Evolutionary conservation across 306 rosid genomes (phyloP).

Genomic region (Glycine soja): DNA sequence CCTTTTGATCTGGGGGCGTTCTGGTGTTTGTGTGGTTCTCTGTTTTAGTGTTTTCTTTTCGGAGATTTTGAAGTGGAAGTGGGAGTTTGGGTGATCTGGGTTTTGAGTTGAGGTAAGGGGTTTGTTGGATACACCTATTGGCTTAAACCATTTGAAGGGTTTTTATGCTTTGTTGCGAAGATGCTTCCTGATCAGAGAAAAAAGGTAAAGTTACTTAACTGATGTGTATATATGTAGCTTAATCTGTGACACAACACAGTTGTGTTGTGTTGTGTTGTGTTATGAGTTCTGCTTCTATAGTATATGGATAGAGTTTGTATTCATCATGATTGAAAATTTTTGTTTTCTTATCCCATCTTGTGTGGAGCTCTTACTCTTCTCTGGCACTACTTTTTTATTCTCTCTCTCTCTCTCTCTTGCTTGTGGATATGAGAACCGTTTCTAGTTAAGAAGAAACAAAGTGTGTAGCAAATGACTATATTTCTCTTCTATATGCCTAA

Average conservation of each 20-base stretch:
- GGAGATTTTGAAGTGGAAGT: constrained; percentile 47
- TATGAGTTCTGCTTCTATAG: no score
- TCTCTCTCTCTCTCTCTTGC: no score
- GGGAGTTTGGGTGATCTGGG: constrained; percentile 60
- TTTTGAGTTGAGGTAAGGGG: constrained; percentile 52
- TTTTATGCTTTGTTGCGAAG: constrained; percentile 63
- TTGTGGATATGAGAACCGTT: no score
- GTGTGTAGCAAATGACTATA: no score
- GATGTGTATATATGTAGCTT: constrained; percentile 11
- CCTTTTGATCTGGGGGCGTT: constrained; percentile 49
- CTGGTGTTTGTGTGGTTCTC: constrained; percentile 46
- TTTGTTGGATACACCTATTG: constrained; percentile 57
- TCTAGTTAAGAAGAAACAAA: no score
- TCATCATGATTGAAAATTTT: no score
- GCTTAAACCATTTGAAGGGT: constrained; percentile 42
- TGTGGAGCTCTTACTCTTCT: no score
- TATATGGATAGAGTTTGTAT: no score
- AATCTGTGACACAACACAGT: no score
- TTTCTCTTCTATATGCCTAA: no score
- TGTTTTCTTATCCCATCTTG: no score
- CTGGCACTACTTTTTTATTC: no score
- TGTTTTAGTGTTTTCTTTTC: constrained; percentile 32
- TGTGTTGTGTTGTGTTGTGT: neutral
- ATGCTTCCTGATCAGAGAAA: constrained; percentile 91
- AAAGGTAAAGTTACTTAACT: constrained; percentile 69